These are phyloP conservation scores for Neoboletus magnificus DNA, from an alignment of 768 basidiomycete genomes.

Conservation along the genomic window DNA sequence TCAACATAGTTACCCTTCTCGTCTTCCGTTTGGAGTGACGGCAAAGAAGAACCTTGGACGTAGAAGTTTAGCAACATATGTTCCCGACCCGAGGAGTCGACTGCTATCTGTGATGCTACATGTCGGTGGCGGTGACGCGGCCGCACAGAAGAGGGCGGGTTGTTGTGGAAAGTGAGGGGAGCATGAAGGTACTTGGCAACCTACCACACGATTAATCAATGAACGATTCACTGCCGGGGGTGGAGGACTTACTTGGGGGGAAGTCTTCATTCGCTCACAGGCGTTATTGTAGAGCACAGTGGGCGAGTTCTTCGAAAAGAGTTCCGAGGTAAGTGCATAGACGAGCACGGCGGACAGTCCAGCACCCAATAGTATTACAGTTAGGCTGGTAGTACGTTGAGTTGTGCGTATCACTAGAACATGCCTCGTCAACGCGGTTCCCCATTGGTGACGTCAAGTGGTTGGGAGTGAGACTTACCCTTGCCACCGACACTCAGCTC, in stretches of 20 bases:
- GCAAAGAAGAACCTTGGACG: conserved; percentile 52
- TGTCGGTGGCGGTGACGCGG: conserved; percentile 82
- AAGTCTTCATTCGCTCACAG: conserved; percentile 48
- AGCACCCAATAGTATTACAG: conserved; percentile 70
- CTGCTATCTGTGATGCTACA: conserved; percentile 72
- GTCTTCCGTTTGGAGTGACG: conserved; percentile 30
- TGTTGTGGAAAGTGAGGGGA: conserved; percentile 75
- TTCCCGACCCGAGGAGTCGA: conserved; percentile 72
- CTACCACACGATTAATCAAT: conserved; percentile 34
- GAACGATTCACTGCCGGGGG: background rate
- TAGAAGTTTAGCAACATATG: conserved; percentile 86
- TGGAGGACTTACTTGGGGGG: conserved; percentile 38
- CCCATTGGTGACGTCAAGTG: background rate
- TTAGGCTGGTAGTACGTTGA: conserved; percentile 48
- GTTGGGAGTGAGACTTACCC: conserved; percentile 40
- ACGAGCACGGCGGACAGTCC: conserved; percentile 69
- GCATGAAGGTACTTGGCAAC: conserved; percentile 65
- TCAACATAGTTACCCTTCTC: conserved; percentile 37
- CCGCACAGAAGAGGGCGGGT: conserved; percentile 68
- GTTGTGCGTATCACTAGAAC: conserved; percentile 34
- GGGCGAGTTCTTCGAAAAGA: conserved; percentile 86
- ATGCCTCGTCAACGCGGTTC: background rate
- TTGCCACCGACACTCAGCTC: conserved; percentile 75
- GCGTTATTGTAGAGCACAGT: conserved; percentile 71
- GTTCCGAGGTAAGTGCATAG: conserved; percentile 78